phyloP scores from a whole-genome alignment of 305 asterid species.

The Rubia balearica region DNA sequence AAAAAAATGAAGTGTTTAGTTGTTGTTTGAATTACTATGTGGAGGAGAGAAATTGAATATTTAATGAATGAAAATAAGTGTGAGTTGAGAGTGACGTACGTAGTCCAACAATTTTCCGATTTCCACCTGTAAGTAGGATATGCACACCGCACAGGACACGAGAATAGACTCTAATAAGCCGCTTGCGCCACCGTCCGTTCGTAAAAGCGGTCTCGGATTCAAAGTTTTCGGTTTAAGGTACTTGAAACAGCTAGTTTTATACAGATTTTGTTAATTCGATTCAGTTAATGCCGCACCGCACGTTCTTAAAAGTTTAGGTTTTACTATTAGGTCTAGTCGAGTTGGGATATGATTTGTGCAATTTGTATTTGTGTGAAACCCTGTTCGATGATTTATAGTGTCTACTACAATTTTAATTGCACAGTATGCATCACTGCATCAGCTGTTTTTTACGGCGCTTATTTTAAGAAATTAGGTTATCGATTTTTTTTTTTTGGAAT shows the following conservation, averaged over 20 bases:
- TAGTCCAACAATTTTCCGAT: no score
- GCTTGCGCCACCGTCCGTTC: neutral
- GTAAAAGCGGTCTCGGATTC: neutral
- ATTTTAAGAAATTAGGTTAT: neutral
- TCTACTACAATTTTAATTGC: neutral
- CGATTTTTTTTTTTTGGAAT: constrained; percentile 19
- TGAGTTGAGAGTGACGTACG: no score
- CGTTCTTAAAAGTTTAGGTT: neutral
- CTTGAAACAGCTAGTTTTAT: neutral
- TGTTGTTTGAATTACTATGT: no score
- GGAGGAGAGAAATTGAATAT: no score
- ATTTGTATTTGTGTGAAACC: neutral
- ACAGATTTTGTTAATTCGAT: neutral
- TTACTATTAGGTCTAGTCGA: neutral
- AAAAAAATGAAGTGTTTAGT: no score
- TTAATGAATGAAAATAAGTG: no score
- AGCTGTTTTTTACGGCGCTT: neutral
- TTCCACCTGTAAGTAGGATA: no score
- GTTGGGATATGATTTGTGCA: neutral
- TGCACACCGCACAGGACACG: no score
- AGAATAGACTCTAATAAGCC: no score
- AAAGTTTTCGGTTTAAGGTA: neutral
- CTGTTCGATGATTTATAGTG: neutral
- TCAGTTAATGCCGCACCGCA: neutral
- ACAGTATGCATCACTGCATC: neutral